Base-by-base conservation (phyloP, 805 yeast genomes). In the Ogataea methylovora region DNA sequence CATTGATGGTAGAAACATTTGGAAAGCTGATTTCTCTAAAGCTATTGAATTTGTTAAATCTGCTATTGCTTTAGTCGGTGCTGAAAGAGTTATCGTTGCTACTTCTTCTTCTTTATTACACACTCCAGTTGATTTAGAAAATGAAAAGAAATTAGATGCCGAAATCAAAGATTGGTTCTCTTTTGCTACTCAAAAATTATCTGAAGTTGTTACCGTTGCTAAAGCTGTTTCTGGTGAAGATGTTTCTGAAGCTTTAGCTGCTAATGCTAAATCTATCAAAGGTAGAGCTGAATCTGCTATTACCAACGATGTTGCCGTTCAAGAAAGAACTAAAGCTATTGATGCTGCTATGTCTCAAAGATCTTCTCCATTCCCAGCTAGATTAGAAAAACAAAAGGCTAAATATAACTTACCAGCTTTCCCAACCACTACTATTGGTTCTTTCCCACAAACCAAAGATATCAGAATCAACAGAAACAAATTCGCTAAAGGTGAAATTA, bases 401-500 rank as follows among this genome's bases (percentile, higher is more conserved):
- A 71, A 78, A 61, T 84, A 84, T 75, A 84, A 92, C 76, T 75
- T 92, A 65, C 98, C 99, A 53, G 71, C 84, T 60, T 92, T 92
- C 95, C 99, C 99, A 71, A 92, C 99, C 63, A 92, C 99, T 65
- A 92, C 98, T 57, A 92, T 92, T 67, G 99, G 99, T 69, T 92
- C 99, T 47, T 92, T 92, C 97, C 99, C 99, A 56, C 99, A 92
- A 78, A 92, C 99, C 67, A 86, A 87, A 76, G 98, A 92, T 67
- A 92, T 92, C 71, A 85, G 98, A 77, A 69, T 88, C 66, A 83
- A 84, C 84, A 90, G 99, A 79, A 87, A 90, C 82, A 92, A 90
- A 74, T 87, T 84, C 71, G 75, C 84, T 67, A 92, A 92, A 81
- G 99, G 99, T 66, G 83, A 85, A 58, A 81, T 92, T 60, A 67